Conservation (phyloP, 2,329 filamentous ascomycete genomes). For the Clonostachys byssicola region DNA sequence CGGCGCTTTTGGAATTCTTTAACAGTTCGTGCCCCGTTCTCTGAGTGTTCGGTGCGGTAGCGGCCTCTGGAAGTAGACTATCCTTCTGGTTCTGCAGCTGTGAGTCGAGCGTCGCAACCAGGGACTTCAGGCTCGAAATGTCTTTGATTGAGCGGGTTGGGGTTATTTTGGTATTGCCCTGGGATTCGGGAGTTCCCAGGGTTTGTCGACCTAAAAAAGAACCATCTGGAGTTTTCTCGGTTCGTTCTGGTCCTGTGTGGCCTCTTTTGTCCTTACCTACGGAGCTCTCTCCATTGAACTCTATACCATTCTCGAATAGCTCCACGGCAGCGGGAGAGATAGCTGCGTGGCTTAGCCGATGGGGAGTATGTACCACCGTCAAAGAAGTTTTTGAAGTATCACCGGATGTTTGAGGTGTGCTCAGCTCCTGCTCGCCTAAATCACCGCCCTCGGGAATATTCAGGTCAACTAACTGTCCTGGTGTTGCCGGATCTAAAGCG, state of each 20-base stretch:
- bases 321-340: constrained; percentile 13
- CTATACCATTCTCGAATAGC: constrained; percentile 22
- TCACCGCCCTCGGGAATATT: not conserved
- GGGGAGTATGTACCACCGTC: constrained; percentile 31
- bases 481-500: no score
- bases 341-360: constrained; percentile 13
- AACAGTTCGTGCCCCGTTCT: not conserved
- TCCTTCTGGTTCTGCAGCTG: no score
- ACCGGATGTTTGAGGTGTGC: not conserved
- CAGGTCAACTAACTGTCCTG: constrained; percentile 6
- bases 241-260: not conserved
- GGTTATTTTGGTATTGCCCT: not conserved
- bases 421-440: not conserved
- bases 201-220: constrained; percentile 11
- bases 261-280: constrained; percentile 2
- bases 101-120: no score
- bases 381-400: constrained; percentile 19
- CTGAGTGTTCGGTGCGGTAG: not conserved
- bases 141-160: no score
- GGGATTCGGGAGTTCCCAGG: not conserved
- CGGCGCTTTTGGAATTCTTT: not conserved
- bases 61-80: no score
- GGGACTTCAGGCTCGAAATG: no score
- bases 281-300: constrained; percentile 12
- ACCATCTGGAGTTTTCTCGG: not conserved